Conservation (phyloP, 2,329 filamentous ascomycete species). For the Ilyonectria destructans region DNA sequence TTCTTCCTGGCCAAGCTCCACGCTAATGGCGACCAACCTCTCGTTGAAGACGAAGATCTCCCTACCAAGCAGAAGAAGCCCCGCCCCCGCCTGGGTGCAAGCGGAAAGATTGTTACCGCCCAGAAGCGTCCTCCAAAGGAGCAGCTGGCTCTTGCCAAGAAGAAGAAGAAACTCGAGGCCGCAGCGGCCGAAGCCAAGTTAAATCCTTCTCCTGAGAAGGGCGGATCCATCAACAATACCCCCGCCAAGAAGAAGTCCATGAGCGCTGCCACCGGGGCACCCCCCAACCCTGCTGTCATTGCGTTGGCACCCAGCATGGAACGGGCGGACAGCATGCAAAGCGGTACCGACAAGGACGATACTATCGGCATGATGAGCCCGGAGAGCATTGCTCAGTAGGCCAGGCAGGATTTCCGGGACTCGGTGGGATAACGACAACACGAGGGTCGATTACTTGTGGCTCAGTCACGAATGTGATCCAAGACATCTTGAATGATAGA, state of each 20-base stretch:
- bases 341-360: conserved; percentile 76
- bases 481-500: conserved; percentile 13
- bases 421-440: conserved; percentile 6
- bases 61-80: conserved; percentile 91
- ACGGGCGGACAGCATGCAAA: conserved; percentile 71
- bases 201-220: conserved; percentile 56
- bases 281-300: conserved; percentile 58
- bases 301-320: conserved; percentile 69
- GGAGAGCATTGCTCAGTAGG: conserved; percentile 76
- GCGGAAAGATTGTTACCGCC: conserved; percentile 89
- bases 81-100: conserved; percentile 76
- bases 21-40: conserved; percentile 83
- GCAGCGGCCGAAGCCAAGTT: conserved; percentile 67
- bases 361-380: conserved; percentile 87
- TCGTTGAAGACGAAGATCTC: conserved; percentile 95
- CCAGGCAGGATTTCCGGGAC: conserved; percentile 39
- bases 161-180: conserved; percentile 85
- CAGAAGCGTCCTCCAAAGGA: conserved; percentile 88
- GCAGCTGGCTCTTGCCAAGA: conserved; percentile 87
- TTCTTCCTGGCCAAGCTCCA: conserved; percentile 94
- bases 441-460: neutral
- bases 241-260: conserved; percentile 70
- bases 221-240: conserved; percentile 57
- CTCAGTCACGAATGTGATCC: conserved; percentile 1
- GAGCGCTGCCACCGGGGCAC: conserved; percentile 55